Percentiles rank a stretch among this genome's conserved stretches.
Conservation (phyloP, 371 early-diverging fungal species). For the Nematocida homosporus region DNA sequence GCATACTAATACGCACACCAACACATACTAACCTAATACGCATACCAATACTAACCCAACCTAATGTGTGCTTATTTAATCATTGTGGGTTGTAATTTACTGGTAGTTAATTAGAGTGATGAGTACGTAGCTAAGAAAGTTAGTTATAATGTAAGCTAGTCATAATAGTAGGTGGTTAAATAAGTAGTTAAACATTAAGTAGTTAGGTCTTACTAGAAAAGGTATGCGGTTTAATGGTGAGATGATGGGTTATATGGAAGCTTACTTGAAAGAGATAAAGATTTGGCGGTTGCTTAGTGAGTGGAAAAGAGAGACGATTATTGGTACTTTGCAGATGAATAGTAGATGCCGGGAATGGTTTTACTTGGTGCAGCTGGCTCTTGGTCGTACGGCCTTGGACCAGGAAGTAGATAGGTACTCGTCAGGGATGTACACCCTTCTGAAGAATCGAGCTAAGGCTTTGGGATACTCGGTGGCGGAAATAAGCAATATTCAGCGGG, state of each 20-base stretch:
- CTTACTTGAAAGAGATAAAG: conserved; percentile 26
- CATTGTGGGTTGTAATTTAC: no score
- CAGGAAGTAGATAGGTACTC: neutral
- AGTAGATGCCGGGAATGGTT: neutral
- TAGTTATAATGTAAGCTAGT: no score
- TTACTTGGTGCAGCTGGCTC: neutral
- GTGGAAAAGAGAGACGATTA: conserved; percentile 28
- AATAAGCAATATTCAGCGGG: neutral
- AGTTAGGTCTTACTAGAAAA: no score
- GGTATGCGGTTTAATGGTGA: no score
- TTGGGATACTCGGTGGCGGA: neutral
- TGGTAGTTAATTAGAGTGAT: no score
- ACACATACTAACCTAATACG: no score
- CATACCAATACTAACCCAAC: no score
- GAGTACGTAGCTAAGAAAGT: no score
- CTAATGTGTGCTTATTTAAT: no score
- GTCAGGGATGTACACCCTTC: neutral
- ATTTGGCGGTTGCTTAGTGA: conserved; percentile 27
- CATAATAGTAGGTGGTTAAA: no score
- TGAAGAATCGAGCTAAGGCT: neutral
- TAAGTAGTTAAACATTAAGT: no score
- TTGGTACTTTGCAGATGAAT: neutral
- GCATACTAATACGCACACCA: no score
- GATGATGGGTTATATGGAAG: neutral
- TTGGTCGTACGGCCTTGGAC: neutral